Base-by-base conservation (phyloP, 1,284 basidiomycete genomes). In the Inonotus hispidus region DNA sequence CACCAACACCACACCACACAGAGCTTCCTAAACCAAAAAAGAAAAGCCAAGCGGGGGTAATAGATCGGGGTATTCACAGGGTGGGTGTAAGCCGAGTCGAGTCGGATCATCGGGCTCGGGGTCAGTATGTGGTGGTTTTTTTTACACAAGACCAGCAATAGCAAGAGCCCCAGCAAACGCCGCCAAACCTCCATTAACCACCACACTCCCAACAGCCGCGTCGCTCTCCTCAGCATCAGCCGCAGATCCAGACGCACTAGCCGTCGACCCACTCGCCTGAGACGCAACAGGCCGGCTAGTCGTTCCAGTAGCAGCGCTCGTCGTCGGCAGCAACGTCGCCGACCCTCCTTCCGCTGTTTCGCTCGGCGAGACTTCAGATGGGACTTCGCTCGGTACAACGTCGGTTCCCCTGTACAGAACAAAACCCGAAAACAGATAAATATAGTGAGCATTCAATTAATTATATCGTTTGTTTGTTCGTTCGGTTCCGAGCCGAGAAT, bases 151-250 rank as follows among this genome's bases (percentile, higher is more conserved):
- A 38, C 58, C 58, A 14, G 37, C 58, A 21, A 50, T 27, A 21
- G 58, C 58, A 21, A 59, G 39, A 10, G 49, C 58, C 41, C 58
- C 58, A 23, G 50, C 58, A 21, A 59, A 37, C 14, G 53, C 38
- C 11, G 50, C 58, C 13, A 59, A 19, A 16, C 49, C 58, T 2
- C 50, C 58, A 27, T 39, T 39, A 11, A 55, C 19, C 4, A 37
- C 53, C 10, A 25, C 58, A 53, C 41, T 41, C 46, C 27, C 38
- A 14, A 41, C 56, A 5, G 56, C 45, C 23, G 29, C 41, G 8
- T n/a, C 10, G 56, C 41, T 57, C 45, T 39, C 21, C 10, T n/a
- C 4, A 10, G 54, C n/a, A 6, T 45, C 1, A 50, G 10, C 19
- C 25, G 56, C 16, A 6, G 23, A 38, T 23, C 21, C 25, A 16